Conservation (phyloP, 129 eudicot genomes). For the Cynara cardunculus region DNA sequence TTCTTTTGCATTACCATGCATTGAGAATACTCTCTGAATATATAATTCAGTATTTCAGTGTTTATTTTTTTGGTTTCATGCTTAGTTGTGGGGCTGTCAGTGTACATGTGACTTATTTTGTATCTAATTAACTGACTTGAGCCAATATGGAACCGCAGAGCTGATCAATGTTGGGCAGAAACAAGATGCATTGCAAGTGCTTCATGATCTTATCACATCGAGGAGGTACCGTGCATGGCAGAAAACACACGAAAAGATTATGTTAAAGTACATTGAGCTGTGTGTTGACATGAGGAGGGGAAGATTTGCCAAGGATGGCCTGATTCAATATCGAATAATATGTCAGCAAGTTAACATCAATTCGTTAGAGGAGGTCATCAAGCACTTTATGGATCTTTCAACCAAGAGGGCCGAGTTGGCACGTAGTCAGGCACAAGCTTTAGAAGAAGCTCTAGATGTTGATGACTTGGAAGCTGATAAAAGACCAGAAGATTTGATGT, state of each 20-base stretch:
- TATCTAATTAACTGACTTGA: background rate
- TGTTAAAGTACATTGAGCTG: conserved; percentile 87
- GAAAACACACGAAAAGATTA: conserved; percentile 77
- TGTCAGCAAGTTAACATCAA: conserved; percentile 92
- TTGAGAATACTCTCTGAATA: background rate
- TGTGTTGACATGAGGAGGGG: conserved; percentile 96
- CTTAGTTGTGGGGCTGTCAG: background rate
- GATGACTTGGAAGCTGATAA: conserved; percentile 96
- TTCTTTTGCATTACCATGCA: background rate
- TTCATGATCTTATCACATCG: conserved; percentile 80
- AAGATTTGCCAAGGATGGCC: conserved; percentile 91
- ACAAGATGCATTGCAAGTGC: conserved; percentile 84
- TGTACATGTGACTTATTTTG: background rate
- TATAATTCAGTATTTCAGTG: background rate
- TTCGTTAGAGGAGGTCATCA: conserved; percentile 87
- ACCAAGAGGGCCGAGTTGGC: conserved; percentile 90
- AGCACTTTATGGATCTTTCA: conserved; percentile 91
- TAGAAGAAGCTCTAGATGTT: conserved; percentile 89
- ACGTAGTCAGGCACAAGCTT: conserved; percentile 83
- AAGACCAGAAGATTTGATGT: conserved; percentile 91
- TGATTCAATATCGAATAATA: conserved; percentile 82
- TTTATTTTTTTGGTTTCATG: background rate
- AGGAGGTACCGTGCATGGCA: conserved; percentile 95
- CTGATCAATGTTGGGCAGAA: conserved; percentile 90
- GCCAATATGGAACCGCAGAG: conserved; percentile 40